Evolutionary conservation across 805 yeast species (phyloP), one percentile per base, ranked within the genome.

Genomic region (Maudiozyma saulgeensis): DNA sequence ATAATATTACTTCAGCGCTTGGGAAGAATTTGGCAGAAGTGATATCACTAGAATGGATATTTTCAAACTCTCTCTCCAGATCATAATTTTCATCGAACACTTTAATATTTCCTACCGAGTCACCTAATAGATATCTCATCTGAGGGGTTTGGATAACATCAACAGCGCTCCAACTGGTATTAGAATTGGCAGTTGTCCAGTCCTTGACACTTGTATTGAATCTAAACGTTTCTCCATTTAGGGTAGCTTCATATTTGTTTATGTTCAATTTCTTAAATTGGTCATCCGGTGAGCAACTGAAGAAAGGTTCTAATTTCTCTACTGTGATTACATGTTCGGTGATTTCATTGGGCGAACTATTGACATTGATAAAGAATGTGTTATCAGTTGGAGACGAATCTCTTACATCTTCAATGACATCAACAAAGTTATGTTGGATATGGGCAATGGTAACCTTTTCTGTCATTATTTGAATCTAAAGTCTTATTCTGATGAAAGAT

Each of bases 1-100:
- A 75, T 23, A 84, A 57, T 1, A 80, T 58, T 13, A 82, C 93
- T 56, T 75, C 67, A 3, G 80, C 79, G 15, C 87, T 79, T 0
- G 93, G 87, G 60, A 86, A 84, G 48, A 81, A 73, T 48, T 51
- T 42, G 2, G 76, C 56, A 3, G 69, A 64, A 0, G 71, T 59
- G 1, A 84, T 68, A 44, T 78, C 76, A 31, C 69, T 56, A 26
- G 60, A 63, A 65, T 85, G 93, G 1, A 84, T 86, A 2, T 59
- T 63, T 4, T 47, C 42, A 32, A 47, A 38, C 41, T 50, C 54
- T 19, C 49, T 46, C 23, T 53, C 46, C 18, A 60, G 43, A 9
- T 51, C 37, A 26, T 55, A 52, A n/a, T 25, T 7, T 6, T 34
- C 51, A 46, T 56, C 48, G 42, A 48, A 53, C 12, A 73, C 51